Conservation (phyloP, 73 alveolate genomes). For the Symbiodinium natans region DNA sequence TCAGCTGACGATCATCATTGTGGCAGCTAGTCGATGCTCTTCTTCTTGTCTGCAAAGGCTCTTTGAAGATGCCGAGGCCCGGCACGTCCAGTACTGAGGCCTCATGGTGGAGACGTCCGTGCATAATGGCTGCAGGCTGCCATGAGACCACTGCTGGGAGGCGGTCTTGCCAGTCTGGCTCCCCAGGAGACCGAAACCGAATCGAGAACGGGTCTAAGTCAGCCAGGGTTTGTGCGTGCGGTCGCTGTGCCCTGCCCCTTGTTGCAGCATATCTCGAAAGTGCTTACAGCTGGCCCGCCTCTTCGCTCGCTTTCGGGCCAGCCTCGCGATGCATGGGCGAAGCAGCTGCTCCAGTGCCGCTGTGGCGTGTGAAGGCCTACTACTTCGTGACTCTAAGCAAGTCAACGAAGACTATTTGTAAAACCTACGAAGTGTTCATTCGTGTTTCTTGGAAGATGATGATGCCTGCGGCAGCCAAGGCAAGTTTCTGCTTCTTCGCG, state of each 20-base stretch:
- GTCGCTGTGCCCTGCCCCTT: not conserved
- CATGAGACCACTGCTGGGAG: not conserved
- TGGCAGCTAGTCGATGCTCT: not conserved
- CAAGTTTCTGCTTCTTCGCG: conserved; percentile 80
- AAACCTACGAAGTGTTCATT: not conserved
- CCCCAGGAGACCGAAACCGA: not conserved
- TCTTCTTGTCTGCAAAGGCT: not conserved
- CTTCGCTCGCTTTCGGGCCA: not conserved
- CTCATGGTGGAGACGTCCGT: not conserved
- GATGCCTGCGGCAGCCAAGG: not conserved
- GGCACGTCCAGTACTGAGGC: not conserved
- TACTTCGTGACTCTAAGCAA: conserved; percentile 11
- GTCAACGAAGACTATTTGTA: not conserved
- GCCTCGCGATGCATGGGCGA: not conserved
- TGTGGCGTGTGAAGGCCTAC: conserved; percentile 54
- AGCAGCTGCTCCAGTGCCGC: not conserved
- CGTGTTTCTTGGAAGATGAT: not conserved
- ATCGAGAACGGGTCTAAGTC: too few species aligned
- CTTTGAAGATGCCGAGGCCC: conserved; percentile 5
- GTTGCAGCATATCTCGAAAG: too few species aligned
- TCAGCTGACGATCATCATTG: not conserved
- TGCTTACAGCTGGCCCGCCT: not conserved
- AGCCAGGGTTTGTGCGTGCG: too few species aligned
- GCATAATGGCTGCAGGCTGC: not conserved
- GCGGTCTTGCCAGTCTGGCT: not conserved